These are phyloP conservation scores for Hyparrhenia diplandra DNA, from an alignment of 176 grass and related monocot species.

Conservation along the genomic window DNA sequence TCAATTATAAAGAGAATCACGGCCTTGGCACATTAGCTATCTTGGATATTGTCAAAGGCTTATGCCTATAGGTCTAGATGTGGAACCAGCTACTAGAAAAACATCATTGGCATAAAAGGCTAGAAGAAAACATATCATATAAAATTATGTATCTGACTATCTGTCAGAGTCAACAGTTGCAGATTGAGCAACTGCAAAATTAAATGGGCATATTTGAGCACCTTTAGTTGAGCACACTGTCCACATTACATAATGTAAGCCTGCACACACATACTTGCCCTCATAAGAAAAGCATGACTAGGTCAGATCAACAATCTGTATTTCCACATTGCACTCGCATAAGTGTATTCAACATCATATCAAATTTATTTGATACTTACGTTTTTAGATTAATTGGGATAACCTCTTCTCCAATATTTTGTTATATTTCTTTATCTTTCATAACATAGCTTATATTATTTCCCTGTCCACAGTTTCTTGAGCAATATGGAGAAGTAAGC, in stretches of 20 bases:
- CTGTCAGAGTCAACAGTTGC: not conserved
- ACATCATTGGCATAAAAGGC: too few species aligned
- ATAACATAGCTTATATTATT: slow-evolving; percentile 11
- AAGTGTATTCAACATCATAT: slow-evolving; percentile 8
- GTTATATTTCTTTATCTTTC: not conserved
- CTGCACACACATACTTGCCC: not conserved
- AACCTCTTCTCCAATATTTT: not conserved
- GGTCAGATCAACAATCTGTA: slow-evolving; percentile 4
- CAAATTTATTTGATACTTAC: not conserved
- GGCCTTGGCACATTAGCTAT: too few species aligned
- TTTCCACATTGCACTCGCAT: not conserved
- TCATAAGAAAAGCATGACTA: not conserved
- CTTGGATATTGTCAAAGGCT: too few species aligned
- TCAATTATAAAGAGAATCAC: too few species aligned
- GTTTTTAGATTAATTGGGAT: not conserved
- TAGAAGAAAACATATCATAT: too few species aligned
- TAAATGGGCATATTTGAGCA: not conserved
- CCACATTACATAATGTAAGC: not conserved
- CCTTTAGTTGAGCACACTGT: too few species aligned
- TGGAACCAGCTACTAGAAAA: too few species aligned
- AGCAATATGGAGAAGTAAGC: slow-evolving; percentile 94
- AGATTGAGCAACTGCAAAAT: not conserved
- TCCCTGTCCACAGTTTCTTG: slow-evolving; percentile 62
- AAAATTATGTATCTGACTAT: not conserved
- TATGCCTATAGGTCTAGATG: too few species aligned